Base-by-base conservation (phyloP, 495 filamentous ascomycete species). In the Daldinia decipiens region DNA sequence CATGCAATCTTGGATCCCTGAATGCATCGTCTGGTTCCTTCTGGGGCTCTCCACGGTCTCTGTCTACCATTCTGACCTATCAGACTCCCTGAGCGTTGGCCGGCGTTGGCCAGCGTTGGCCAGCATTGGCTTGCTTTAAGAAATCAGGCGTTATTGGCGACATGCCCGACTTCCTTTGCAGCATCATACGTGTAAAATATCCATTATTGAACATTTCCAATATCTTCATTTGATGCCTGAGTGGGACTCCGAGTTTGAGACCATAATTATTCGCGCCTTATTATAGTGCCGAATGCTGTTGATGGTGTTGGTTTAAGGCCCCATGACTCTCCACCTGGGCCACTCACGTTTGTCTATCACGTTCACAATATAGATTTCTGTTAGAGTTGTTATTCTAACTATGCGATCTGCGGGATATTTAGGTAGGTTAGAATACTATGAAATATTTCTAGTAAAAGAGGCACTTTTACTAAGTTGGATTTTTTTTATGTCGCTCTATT, bases 121-220 rank as follows among this genome's bases (percentile, higher is more conserved):
- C 29, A 32, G 32, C 32, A 11, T 12, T 11, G 24, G 27, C 50
- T 53, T 31, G 24, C 27, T 53, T 31, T 53, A n/a, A 53, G 50
- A 24, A 53, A 53, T 31, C 50, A 31, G 24, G 15, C 27, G 50
- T 53, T 31, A 31, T 31, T 53, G 15, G 50, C 21, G 21, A 31
- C 24, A 53, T 53, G 50, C 27, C 50, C 6, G 50, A n/a, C 27
- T 31, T 52, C 19, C 26, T 29, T 13, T 53, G 50, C 50, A 31
- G 50, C 50, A 27, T 53, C 50, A 6, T 53, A 53, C 50, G 50
- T 53, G 50, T 53, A 53, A 27, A 47, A 47, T 47, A 47, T 47
- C 43, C 43, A 47, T 47, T 24, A 8, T 24, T 7, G 9, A 47
- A 47, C 19, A 3, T 47, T 24, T 47, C 19, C 11, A 45, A 8